Conservation (phyloP, 2,329 filamentous ascomycete genomes). For the Penicillium sp. region DNA sequence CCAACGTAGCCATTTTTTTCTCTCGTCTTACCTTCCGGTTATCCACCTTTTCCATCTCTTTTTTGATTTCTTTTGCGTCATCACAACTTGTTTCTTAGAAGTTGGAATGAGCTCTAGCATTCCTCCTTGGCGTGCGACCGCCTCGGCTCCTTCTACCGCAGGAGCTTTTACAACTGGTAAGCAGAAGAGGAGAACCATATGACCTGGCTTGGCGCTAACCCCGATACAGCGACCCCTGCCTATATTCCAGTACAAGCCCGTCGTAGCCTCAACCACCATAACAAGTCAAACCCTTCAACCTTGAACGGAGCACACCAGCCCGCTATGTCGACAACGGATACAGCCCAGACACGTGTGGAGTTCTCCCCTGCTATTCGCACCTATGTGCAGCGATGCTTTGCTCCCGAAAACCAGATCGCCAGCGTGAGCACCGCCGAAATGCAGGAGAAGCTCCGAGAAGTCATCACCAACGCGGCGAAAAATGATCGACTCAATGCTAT, state of each 20-base stretch:
- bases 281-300: slow-evolving; percentile 21
- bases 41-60: slow-evolving; percentile 12
- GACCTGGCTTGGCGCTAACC: slow-evolving; percentile 15
- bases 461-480: slow-evolving; percentile 81
- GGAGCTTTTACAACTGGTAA: slow-evolving; percentile 36
- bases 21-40: neutral
- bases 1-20: slow-evolving; percentile 15
- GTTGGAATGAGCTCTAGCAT: slow-evolving; percentile 39
- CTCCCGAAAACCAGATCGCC: slow-evolving; percentile 66
- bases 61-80: slow-evolving; percentile 12
- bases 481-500: slow-evolving; percentile 68
- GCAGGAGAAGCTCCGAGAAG: slow-evolving; percentile 78
- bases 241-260: slow-evolving; percentile 64
- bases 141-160: slow-evolving; percentile 29
- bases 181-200: slow-evolving; percentile 6
- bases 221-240: slow-evolving; percentile 48
- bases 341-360: slow-evolving; percentile 59
- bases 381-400: slow-evolving; percentile 89
- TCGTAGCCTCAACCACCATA: slow-evolving; percentile 55
- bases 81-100: slow-evolving; percentile 15
- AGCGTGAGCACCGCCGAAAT: slow-evolving; percentile 68
- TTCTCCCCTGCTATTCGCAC: slow-evolving; percentile 81
- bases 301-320: slow-evolving; percentile 20
- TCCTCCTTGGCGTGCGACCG: slow-evolving; percentile 40
- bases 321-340: slow-evolving; percentile 36